Percentiles rank a stretch among this genome's conserved stretches.
Evolutionary conservation across 805 yeast species (phyloP).

Genomic region (Ogataea populi-albae): DNA sequence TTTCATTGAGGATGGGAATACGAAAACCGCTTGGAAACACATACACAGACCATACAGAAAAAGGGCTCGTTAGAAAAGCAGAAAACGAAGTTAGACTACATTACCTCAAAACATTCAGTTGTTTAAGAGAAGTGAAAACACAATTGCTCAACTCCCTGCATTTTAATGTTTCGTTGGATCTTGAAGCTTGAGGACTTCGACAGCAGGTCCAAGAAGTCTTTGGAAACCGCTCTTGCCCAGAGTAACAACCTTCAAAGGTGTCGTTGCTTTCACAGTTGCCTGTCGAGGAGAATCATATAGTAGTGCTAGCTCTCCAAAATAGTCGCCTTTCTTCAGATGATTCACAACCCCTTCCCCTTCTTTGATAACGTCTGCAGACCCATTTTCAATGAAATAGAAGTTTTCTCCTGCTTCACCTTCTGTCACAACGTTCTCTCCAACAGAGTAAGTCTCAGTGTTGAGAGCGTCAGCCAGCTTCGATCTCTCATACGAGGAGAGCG

Average conservation of each 20-base stretch:
- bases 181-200: conserved; percentile 78
- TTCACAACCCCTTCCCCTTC: conserved; percentile 58
- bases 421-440: conserved; percentile 70
- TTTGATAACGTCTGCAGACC: conserved; percentile 74
- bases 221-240: conserved; percentile 91
- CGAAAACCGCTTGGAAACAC: too few species aligned
- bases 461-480: conserved; percentile 93
- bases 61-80: too few species aligned
- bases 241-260: conserved; percentile 82
- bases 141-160: not conserved
- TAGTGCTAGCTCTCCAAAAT: conserved; percentile 95
- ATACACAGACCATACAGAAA: too few species aligned
- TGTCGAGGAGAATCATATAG: conserved; percentile 90
- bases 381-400: conserved; percentile 74
- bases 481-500: conserved; percentile 76
- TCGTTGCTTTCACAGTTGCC: conserved; percentile 82
- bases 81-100: too few species aligned
- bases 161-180: conserved; percentile 63
- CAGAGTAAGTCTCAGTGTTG: conserved; percentile 66
- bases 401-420: conserved; percentile 87
- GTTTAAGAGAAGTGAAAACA: too few species aligned
- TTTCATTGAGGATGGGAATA: too few species aligned
- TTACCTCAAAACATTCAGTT: too few species aligned
- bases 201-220: conserved; percentile 91
- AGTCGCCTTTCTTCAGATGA: conserved; percentile 73